Percentiles rank a stretch among this genome's conserved stretches.
These are phyloP conservation scores for Xerocomellus amylosporus DNA, from an alignment of 768 basidiomycete species.

Conservation along the genomic window DNA sequence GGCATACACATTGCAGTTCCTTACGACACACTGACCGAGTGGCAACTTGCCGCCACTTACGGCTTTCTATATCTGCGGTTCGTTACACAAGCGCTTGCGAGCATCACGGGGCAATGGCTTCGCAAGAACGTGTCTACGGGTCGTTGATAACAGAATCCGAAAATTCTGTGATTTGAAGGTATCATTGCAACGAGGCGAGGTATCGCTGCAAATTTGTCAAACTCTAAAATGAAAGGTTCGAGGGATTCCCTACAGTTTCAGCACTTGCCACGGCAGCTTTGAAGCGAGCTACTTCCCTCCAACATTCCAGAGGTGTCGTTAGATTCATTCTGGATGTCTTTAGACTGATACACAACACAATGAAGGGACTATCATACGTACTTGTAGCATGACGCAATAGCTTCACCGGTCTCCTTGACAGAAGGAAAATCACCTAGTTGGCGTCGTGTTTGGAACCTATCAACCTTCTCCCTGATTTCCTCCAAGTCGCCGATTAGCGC, in stretches of 20 bases:
- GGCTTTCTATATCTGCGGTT: background rate
- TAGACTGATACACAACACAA: background rate
- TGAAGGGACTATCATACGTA: conserved; percentile 25
- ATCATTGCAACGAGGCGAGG: conserved; percentile 54
- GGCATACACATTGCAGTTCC: background rate
- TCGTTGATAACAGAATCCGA: background rate
- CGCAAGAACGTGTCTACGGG: background rate
- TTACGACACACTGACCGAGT: background rate
- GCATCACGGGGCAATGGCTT: background rate
- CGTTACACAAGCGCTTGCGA: background rate
- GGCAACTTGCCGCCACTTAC: background rate
- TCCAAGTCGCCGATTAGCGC: conserved; percentile 72
- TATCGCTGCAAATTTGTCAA: conserved; percentile 47
- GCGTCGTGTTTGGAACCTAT: conserved; percentile 59
- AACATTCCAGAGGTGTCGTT: conserved; percentile 65
- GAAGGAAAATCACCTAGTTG: conserved; percentile 53
- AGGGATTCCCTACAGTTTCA: conserved; percentile 53
- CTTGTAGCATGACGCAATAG: conserved; percentile 75
- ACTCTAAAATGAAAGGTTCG: conserved; percentile 4
- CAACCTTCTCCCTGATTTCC: conserved; percentile 69
- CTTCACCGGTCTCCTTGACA: conserved; percentile 55
- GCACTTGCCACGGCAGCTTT: conserved; percentile 63
- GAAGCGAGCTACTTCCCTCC: conserved; percentile 68
- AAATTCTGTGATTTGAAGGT: background rate
- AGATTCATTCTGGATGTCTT: conserved; percentile 37